Evolutionary conservation across 2,329 filamentous ascomycete genomes (phyloP).

Genomic region (Calonectria pseudoturangicola): DNA sequence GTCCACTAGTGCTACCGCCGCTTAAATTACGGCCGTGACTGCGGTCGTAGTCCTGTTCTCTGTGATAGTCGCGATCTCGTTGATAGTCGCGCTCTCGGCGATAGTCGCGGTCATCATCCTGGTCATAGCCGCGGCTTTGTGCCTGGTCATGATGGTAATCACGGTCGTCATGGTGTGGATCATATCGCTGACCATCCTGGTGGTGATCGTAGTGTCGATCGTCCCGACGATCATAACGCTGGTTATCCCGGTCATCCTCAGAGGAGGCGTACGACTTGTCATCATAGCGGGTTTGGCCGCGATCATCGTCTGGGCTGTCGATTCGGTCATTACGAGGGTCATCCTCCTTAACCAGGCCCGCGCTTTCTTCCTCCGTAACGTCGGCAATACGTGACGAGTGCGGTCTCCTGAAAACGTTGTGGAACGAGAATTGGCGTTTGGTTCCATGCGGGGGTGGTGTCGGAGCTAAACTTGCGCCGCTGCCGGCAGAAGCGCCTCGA

Average conservation of each 20-base stretch:
- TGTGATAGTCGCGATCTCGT: not conserved
- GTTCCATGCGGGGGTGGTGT: constrained; percentile 78
- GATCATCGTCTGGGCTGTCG: constrained; percentile 24
- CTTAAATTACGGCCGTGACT: constrained; percentile 21
- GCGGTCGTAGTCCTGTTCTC: constrained; percentile 5
- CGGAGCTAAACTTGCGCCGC: constrained; percentile 68
- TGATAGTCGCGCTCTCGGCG: not conserved
- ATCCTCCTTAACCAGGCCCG: constrained; percentile 86
- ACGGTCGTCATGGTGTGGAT: constrained; percentile 21
- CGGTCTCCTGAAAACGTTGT: constrained; percentile 80
- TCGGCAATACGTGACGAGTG: constrained; percentile 57
- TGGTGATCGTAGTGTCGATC: constrained; percentile 16
- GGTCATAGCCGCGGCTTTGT: not conserved
- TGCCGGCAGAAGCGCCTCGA: constrained; percentile 66
- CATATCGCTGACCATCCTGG: constrained; percentile 3
- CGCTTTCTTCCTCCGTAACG: constrained; percentile 86
- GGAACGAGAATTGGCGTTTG: constrained; percentile 92
- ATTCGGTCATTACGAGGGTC: constrained; percentile 2
- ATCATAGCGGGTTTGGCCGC: constrained; percentile 13
- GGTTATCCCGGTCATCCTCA: constrained; percentile 5
- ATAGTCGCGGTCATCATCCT: not conserved
- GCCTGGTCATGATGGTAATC: constrained; percentile 27
- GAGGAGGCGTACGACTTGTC: constrained; percentile 20
- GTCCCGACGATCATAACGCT: constrained; percentile 7
- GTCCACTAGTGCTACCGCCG: constrained; percentile 1